These are phyloP conservation scores for Cochlearia excelsa DNA, from an alignment of 345 rosid species.

Conservation along the genomic window DNA sequence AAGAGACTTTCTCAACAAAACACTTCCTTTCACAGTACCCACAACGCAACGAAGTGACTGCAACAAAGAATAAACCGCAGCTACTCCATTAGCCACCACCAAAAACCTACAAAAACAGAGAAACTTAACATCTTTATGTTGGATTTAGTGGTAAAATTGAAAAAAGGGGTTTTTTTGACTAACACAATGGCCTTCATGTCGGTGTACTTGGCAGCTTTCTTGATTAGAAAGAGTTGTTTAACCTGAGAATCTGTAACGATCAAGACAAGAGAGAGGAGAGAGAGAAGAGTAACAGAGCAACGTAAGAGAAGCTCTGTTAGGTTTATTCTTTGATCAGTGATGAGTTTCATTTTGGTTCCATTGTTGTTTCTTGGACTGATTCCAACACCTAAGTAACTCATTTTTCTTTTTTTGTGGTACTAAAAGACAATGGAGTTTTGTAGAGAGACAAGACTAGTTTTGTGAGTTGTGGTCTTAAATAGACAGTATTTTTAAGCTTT, in stretches of 20 bases:
- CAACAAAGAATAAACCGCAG: constrained; percentile 64
- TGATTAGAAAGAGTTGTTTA: constrained; percentile 64
- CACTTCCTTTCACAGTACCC: constrained; percentile 57
- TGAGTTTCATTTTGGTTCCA: constrained; percentile 43
- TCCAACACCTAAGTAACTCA: constrained; percentile 63
- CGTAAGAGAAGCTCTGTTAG: constrained; percentile 73
- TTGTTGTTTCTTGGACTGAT: constrained; percentile 65
- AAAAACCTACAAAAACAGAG: constrained; percentile 51
- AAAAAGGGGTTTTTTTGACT: constrained; percentile 21
- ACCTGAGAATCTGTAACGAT: constrained; percentile 71
- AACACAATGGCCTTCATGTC: constrained; percentile 97
- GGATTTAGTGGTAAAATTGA: background rate
- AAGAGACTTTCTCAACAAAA: constrained; percentile 63
- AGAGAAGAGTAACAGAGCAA: constrained; percentile 53
- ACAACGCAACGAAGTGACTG: constrained; percentile 76
- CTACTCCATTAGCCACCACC: constrained; percentile 71
- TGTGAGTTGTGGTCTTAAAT: background rate
- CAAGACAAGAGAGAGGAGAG: constrained; percentile 59
- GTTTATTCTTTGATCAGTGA: constrained; percentile 60
- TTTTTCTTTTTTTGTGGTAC: constrained; percentile 19
- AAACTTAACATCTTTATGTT: background rate
- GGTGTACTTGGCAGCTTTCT: constrained; percentile 67
- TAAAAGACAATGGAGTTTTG: constrained; percentile 3
- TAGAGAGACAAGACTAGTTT: background rate
- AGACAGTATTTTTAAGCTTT: no score